Evolutionary conservation across 176 grass and related monocot species (phyloP).

Genomic region (Cocos nucifera): DNA sequence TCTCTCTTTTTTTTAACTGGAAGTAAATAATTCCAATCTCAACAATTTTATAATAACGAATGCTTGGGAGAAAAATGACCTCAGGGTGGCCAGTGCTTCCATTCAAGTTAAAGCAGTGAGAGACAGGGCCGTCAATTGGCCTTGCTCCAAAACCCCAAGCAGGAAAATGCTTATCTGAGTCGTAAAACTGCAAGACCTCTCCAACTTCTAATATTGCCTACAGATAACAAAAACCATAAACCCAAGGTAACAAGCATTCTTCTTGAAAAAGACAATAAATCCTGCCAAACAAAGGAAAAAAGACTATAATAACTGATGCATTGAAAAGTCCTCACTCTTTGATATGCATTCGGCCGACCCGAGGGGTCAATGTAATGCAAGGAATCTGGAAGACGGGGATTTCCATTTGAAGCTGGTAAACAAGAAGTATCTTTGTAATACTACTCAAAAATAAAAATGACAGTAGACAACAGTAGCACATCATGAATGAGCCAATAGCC

Average conservation of each 20-base stretch:
- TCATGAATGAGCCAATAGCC: background rate
- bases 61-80: slow-evolving; percentile 19
- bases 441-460: slow-evolving; percentile 11
- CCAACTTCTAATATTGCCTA: slow-evolving; percentile 94
- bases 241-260: background rate
- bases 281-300: background rate
- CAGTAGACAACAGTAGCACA: slow-evolving; percentile 12
- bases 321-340: slow-evolving; percentile 62
- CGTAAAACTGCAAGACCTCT: slow-evolving; percentile 85
- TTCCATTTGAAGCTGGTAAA: slow-evolving; percentile 95
- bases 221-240: slow-evolving; percentile 22
- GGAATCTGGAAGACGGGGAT: slow-evolving; percentile 91
- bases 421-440: slow-evolving; percentile 10
- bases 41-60: no score
- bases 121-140: slow-evolving; percentile 93
- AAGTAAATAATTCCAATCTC: no score
- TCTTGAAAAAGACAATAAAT: background rate
- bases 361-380: slow-evolving; percentile 99
- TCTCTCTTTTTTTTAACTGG: no score
- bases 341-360: slow-evolving; percentile 97
- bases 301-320: background rate
- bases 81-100: slow-evolving; percentile 85
- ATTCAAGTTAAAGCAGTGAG: slow-evolving; percentile 98
- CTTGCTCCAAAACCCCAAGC: slow-evolving; percentile 98
- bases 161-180: slow-evolving; percentile 58